phyloP scores from a whole-genome alignment of 768 basidiomycete genomes.

The Cantharellus anzutake region DNA sequence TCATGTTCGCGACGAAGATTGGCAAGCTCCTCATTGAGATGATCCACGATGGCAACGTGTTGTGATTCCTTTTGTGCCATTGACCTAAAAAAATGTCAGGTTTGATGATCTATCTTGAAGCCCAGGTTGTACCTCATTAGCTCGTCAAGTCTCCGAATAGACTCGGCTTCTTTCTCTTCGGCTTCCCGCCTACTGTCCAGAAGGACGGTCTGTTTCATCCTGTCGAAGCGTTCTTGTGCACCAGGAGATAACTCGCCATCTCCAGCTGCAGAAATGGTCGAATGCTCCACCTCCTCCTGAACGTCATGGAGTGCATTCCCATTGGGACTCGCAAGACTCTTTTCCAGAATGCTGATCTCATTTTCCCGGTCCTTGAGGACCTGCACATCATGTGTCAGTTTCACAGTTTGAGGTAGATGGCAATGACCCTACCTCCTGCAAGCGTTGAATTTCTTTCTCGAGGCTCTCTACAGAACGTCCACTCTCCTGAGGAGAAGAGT shows the following conservation, averaged over 20 bases:
- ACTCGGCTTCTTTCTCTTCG: conserved; percentile 22
- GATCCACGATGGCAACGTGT: conserved; percentile 65
- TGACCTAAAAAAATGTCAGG: conserved; percentile 32
- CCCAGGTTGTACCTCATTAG: conserved; percentile 46
- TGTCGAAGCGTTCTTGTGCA: conserved; percentile 55
- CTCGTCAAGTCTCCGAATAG: conserved; percentile 66
- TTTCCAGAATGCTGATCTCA: conserved; percentile 69
- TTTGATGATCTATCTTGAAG: conserved; percentile 3
- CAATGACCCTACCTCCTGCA: conserved; percentile 40
- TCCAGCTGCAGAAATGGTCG: neutral
- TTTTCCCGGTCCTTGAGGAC: conserved; percentile 78
- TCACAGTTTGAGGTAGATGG: neutral
- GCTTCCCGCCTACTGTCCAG: conserved; percentile 1
- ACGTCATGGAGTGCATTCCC: conserved; percentile 2
- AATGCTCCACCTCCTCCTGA: conserved; percentile 5
- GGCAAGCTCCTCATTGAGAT: conserved; percentile 30
- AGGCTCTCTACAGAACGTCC: conserved; percentile 48
- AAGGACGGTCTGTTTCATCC: conserved; percentile 49
- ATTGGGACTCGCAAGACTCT: conserved; percentile 15
- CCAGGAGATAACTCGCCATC: conserved; percentile 34
- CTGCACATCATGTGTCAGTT: conserved; percentile 9
- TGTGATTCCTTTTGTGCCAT: conserved; percentile 95
- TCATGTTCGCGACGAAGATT: conserved; percentile 52
- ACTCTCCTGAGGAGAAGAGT: neutral
- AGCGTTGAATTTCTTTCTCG: conserved; percentile 87